These are phyloP conservation scores for Dioscorea alata DNA, from an alignment of 106 monocot genomes.

Conservation along the genomic window DNA sequence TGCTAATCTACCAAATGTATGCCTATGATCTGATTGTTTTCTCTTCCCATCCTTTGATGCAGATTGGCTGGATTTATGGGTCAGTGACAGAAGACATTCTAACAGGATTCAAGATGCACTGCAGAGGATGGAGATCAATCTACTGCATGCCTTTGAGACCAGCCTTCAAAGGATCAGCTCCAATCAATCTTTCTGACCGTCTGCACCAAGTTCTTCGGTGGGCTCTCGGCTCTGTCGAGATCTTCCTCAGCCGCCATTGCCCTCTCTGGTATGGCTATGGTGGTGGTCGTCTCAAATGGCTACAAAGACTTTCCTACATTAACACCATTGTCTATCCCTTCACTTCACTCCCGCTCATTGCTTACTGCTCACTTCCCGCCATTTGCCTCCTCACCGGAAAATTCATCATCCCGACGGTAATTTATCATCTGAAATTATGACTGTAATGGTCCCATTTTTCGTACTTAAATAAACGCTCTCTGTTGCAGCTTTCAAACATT, in stretches of 20 bases:
- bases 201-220: slow-evolving; percentile 96
- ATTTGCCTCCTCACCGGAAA: slow-evolving; percentile 93
- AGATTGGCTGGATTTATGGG: slow-evolving; percentile 99
- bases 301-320: slow-evolving; percentile 79
- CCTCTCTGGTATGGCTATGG: slow-evolving; percentile 94
- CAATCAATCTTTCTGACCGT: slow-evolving; percentile 89
- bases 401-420: slow-evolving; percentile 96
- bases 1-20: neutral
- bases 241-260: slow-evolving; percentile 90
- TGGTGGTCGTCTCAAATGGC: slow-evolving; percentile 87
- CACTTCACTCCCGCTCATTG: slow-evolving; percentile 87
- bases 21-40: neutral
- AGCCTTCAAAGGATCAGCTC: slow-evolving; percentile 94
- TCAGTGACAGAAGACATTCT: slow-evolving; percentile 95
- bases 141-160: slow-evolving; percentile 93
- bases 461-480: neutral
- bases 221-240: slow-evolving; percentile 97
- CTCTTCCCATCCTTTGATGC: neutral
- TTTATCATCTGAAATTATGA: too few relatives aligned
- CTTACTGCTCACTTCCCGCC: slow-evolving; percentile 81
- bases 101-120: slow-evolving; percentile 97
- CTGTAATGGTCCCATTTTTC: neutral
- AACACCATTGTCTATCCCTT: slow-evolving; percentile 96
- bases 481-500: slow-evolving; percentile 68
- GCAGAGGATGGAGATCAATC: slow-evolving; percentile 94